These are phyloP conservation scores for Phyllosticta citriasiana DNA, from an alignment of 2,329 filamentous ascomycete genomes.

Conservation along the genomic window DNA sequence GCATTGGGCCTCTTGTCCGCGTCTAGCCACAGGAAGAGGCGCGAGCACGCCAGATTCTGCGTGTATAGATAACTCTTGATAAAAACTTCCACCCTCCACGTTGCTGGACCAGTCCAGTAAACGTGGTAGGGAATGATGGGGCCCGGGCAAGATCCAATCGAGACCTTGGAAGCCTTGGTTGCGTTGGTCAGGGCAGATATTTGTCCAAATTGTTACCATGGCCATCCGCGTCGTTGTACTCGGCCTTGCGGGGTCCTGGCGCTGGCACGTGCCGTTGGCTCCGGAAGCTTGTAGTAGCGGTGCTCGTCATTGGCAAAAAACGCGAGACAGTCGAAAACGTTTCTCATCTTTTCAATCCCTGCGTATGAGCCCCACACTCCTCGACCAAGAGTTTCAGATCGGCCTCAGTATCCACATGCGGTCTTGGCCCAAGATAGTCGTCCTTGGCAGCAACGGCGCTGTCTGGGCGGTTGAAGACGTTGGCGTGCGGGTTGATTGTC, in stretches of 20 bases:
- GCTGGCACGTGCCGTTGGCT: conserved; percentile 29
- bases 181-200: conserved; percentile 30
- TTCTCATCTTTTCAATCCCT: conserved; percentile 46
- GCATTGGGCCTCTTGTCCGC: conserved; percentile 42
- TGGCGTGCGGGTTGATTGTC: conserved; percentile 42
- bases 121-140: conserved; percentile 47
- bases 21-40: conserved; percentile 46
- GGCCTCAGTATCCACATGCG: conserved; percentile 44
- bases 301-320: conserved; percentile 40
- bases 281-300: conserved; percentile 42
- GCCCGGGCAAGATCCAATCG: conserved; percentile 42
- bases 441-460: conserved; percentile 41
- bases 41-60: conserved; percentile 45
- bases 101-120: conserved; percentile 48
- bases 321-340: conserved; percentile 42
- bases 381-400: conserved; percentile 43
- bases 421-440: conserved; percentile 41
- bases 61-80: conserved; percentile 49
- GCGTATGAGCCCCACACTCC: conserved; percentile 42
- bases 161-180: conserved; percentile 27
- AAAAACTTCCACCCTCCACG: conserved; percentile 47
- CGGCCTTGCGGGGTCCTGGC: conserved; percentile 32
- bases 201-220: conserved; percentile 28
- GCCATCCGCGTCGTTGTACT: conserved; percentile 34
- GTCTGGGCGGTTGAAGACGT: conserved; percentile 44